A percentile compares a stretch with the other conserved stretches of the same genome.
phyloP scores from a whole-genome alignment of 805 yeast genomes.

The Candida montana region DNA sequence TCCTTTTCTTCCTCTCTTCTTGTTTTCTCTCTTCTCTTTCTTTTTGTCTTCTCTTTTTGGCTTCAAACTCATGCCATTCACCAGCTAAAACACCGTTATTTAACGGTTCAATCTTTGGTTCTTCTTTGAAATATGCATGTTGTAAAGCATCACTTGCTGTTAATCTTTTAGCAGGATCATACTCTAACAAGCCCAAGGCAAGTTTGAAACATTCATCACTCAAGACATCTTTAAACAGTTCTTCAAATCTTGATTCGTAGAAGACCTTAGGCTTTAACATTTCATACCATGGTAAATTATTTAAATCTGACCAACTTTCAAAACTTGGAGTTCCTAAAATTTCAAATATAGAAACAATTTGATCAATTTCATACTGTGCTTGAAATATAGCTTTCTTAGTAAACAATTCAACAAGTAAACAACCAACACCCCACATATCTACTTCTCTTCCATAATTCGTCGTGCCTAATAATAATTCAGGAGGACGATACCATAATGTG shows the following conservation, averaged over 20 bases:
- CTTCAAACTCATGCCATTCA: constrained; percentile 97
- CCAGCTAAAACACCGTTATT: constrained; percentile 52
- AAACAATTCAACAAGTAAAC: constrained; percentile 79
- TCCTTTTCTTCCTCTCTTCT: constrained; percentile 17
- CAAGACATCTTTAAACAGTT: constrained; percentile 34
- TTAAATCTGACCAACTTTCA: constrained; percentile 73
- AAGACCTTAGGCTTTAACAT: constrained; percentile 55
- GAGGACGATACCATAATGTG: constrained; percentile 97
- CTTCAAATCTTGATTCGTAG: constrained; percentile 32
- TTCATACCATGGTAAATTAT: constrained; percentile 87
- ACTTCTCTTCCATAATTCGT: constrained; percentile 88
- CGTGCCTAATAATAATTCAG: constrained; percentile 85
- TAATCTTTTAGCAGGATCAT: constrained; percentile 66
- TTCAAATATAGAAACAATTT: constrained; percentile 68
- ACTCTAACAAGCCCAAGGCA: constrained; percentile 53
- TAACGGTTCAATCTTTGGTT: constrained; percentile 61
- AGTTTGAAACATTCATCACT: constrained; percentile 58
- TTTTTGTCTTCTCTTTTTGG: constrained; percentile 55
- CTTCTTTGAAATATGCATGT: constrained; percentile 66
- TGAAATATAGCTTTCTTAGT: constrained; percentile 73
- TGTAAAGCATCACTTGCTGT: constrained; percentile 65
- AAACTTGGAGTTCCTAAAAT: constrained; percentile 82
- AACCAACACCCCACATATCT: constrained; percentile 97
- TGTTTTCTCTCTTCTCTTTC: constrained; percentile 22
- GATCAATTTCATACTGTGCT: constrained; percentile 85